Base-by-base conservation (phyloP, 2,329 filamentous ascomycete genomes). In the Botryotinia calthae region DNA sequence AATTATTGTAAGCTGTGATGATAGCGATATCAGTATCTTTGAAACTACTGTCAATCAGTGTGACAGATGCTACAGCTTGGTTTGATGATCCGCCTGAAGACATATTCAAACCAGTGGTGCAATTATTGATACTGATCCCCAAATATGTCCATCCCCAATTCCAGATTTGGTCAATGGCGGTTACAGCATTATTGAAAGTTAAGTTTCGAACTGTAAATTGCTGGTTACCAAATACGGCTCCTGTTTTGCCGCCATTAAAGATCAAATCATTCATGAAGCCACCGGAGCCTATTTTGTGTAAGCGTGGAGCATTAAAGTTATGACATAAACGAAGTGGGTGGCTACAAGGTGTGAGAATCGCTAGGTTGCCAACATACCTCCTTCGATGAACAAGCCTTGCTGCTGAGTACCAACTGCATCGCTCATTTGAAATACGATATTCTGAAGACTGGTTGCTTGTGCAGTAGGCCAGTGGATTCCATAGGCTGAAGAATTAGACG, bases 171-270 rank as follows among this genome's bases (percentile, higher is more conserved):
- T 85, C 84, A 64, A 90, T 87, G 2, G 85, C 87, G 0, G 86
- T 89, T 1, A 83, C 81, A 28, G 83, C 83, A 61, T 84, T 82
- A 58, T 85, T 83, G 51, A 77, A 75, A 0, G 81, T 84, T 44
- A 91, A 76, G 75, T 88, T 87, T 16, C 85, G 84, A 73, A 86
- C 87, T 0, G 88, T 90, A 75, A 87, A 90, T 78, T 92, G 90
- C 82, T 93, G 90, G 74, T 86, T 90, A 40, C 90, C 90, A 73
- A 89, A 82, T 77, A 87, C 87, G 65, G 85, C 86, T 64, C 89
- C 89, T 72, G 88, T 85, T 14, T 84, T 82, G 42, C 90, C 90
- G 68, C 89, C 89, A 61, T 85, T 86, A 82, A 91, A 90, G 63
- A 82, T 82, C 9, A 90, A 80, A 75, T 91, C 89, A 58, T 83